Percentiles rank a stretch among this genome's conserved stretches.
Evolutionary conservation across 805 yeast species (phyloP).

Genomic region (Nematodospora valgi): DNA sequence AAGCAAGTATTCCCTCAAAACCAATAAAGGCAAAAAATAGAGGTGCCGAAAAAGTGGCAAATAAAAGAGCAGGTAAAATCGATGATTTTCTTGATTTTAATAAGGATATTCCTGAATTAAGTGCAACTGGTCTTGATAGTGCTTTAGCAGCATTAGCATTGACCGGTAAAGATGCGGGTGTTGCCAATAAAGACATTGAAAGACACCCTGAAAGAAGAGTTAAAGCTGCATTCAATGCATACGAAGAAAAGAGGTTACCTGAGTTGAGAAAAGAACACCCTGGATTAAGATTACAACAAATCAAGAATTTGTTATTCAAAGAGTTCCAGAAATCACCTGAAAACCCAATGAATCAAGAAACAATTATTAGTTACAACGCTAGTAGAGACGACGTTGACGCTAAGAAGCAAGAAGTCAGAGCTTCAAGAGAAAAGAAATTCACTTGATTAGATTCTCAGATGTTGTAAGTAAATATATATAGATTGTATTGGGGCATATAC

Average conservation of each 20-base stretch:
- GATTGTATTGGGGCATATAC: too few relatives aligned
- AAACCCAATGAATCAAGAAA: slow-evolving; percentile 81
- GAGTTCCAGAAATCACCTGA: slow-evolving; percentile 80
- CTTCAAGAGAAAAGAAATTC: slow-evolving; percentile 44
- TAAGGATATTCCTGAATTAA: slow-evolving; percentile 45
- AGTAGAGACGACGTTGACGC: slow-evolving; percentile 44
- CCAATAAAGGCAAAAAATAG: slow-evolving; percentile 52
- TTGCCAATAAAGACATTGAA: slow-evolving; percentile 61
- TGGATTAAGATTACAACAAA: slow-evolving; percentile 75
- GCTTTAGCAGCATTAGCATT: slow-evolving; percentile 76
- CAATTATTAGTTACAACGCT: slow-evolving; percentile 63
- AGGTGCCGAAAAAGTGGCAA: slow-evolving; percentile 67
- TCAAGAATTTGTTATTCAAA: slow-evolving; percentile 68
- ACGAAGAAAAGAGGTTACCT: slow-evolving; percentile 67
- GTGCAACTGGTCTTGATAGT: slow-evolving; percentile 72
- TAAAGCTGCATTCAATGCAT: slow-evolving; percentile 74
- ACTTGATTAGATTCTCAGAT: too few relatives aligned
- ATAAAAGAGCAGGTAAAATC: slow-evolving; percentile 56
- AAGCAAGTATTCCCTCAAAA: slow-evolving; percentile 58
- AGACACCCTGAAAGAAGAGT: slow-evolving; percentile 88
- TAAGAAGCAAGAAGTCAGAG: slow-evolving; percentile 47
- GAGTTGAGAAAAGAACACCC: slow-evolving; percentile 73
- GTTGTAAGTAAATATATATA: too few relatives aligned
- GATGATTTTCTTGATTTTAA: slow-evolving; percentile 64
- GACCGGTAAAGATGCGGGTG: slow-evolving; percentile 55